These are phyloP conservation scores for Echites panduratus DNA, from an alignment of 257 asterid genomes.

Conservation along the genomic window DNA sequence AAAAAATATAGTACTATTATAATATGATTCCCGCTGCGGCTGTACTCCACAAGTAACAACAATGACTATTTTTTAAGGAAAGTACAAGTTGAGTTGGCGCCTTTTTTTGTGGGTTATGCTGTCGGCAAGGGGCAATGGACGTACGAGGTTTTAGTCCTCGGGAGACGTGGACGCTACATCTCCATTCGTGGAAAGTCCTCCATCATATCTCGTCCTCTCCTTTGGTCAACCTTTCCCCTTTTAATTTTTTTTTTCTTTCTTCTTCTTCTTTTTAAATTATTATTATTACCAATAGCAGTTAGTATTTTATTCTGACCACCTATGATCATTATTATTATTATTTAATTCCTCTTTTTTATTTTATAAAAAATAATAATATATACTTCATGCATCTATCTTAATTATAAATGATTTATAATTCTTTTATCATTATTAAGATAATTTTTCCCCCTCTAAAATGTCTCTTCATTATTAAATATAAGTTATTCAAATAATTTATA, in stretches of 20 bases:
- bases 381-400: too few relatives aligned
- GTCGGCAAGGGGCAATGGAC: conserved; percentile 36
- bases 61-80: conserved; percentile 15
- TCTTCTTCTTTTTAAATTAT: too few relatives aligned
- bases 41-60: neutral
- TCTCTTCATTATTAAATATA: too few relatives aligned
- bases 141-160: conserved; percentile 38
- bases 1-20: too few relatives aligned
- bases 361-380: neutral
- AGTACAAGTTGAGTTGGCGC: conserved; percentile 9
- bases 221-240: conserved; percentile 34
- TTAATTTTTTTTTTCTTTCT: neutral
- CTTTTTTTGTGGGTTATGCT: conserved; percentile 9
- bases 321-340: neutral
- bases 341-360: neutral
- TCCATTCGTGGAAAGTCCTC: conserved; percentile 31
- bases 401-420: too few relatives aligned
- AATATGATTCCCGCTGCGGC: neutral
- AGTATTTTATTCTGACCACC: too few relatives aligned
- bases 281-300: too few relatives aligned
- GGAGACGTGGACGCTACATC: conserved; percentile 45
- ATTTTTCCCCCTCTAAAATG: too few relatives aligned
- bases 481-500: too few relatives aligned
- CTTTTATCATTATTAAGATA: too few relatives aligned
- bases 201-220: neutral